Conservation (phyloP, 805 yeast species). For the Metschnikowia corniflorae region DNA sequence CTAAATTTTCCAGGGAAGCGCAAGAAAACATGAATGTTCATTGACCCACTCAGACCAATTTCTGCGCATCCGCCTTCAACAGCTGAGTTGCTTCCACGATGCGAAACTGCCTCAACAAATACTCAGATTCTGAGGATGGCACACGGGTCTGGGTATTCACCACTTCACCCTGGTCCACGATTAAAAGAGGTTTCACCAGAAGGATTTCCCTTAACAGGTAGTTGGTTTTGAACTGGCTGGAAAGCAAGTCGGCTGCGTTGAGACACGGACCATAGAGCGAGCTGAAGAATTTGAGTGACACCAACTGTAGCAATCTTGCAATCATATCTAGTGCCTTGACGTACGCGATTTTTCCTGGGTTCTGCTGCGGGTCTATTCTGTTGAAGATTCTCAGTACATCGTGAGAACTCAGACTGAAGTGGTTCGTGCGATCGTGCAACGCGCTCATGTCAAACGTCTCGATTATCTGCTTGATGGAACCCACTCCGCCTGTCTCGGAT, state of each 20-base stretch:
- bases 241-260: constrained; percentile 3
- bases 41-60: constrained; percentile 2
- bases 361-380: constrained; percentile 12
- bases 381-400: constrained; percentile 8
- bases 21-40: too few relatives aligned
- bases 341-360: constrained; percentile 15
- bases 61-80: constrained; percentile 8
- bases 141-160: background rate
- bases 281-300: constrained; percentile 8
- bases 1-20: too few relatives aligned
- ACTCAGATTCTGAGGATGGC: constrained; percentile 4
- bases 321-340: constrained; percentile 16
- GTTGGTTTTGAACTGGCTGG: constrained; percentile 6
- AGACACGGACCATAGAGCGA: constrained; percentile 1
- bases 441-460: constrained; percentile 10
- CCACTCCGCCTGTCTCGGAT: constrained; percentile 4
- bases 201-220: constrained; percentile 10
- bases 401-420: constrained; percentile 3
- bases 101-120: constrained; percentile 5
- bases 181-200: constrained; percentile 10
- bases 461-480: constrained; percentile 10
- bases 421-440: constrained; percentile 4
- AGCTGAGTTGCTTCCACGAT: constrained; percentile 10
- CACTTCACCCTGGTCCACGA: background rate
- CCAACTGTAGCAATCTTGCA: constrained; percentile 12